Percentiles rank a stretch among this genome's conserved stretches.
phyloP scores from a whole-genome alignment of 495 filamentous ascomycete species.

The Penicilliopsis zonata region DNA sequence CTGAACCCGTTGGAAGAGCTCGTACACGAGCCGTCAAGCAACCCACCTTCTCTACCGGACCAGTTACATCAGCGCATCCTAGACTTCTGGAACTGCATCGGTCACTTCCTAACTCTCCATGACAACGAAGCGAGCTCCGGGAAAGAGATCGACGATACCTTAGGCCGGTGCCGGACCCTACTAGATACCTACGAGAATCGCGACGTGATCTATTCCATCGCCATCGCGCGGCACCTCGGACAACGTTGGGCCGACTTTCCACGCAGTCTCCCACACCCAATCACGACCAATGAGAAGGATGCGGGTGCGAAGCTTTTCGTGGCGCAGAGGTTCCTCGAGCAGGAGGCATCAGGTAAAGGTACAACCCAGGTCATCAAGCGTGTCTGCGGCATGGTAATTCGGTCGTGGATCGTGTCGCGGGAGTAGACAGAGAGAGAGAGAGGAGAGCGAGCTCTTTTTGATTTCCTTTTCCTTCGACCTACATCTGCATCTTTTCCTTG shows the following conservation, averaged over 20 bases:
- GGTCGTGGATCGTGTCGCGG: constrained; percentile 39
- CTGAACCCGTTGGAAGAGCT: constrained; percentile 41
- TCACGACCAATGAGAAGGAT: constrained; percentile 56
- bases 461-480: constrained; percentile 4
- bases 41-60: constrained; percentile 28
- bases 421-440: constrained; percentile 10
- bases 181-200: constrained; percentile 74
- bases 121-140: constrained; percentile 47
- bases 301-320: constrained; percentile 62
- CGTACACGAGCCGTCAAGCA: constrained; percentile 27
- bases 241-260: constrained; percentile 53
- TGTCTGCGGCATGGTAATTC: constrained; percentile 57
- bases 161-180: constrained; percentile 49
- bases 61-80: constrained; percentile 49
- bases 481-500: constrained; percentile 7
- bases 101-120: constrained; percentile 54
- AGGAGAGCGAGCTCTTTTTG: neutral
- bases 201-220: constrained; percentile 86
- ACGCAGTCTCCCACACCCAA: constrained; percentile 42
- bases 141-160: constrained; percentile 50
- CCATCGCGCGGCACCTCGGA: constrained; percentile 63
- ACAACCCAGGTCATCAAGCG: constrained; percentile 75
- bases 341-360: constrained; percentile 55
- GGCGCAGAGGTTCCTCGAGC: constrained; percentile 69
- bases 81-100: constrained; percentile 72